phyloP scores from a whole-genome alignment of 2,329 filamentous ascomycete genomes.

The Achaetomium macrosporum region DNA sequence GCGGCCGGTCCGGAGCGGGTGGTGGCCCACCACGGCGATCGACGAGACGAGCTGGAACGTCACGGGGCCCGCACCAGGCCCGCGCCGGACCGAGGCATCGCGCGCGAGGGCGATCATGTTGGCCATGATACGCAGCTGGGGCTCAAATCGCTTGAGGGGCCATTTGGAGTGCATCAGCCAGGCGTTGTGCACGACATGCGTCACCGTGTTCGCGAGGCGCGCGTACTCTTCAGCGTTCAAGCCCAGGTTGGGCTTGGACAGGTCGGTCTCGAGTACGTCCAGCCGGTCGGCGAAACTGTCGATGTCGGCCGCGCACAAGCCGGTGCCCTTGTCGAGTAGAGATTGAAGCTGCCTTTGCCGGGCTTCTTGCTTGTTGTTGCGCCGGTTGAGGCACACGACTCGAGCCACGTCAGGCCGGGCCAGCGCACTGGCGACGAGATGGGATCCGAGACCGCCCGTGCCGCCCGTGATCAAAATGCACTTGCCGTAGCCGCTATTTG shows the following conservation, averaged over 20 bases:
- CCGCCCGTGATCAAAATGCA: slow-evolving; percentile 35
- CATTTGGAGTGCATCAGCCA: slow-evolving; percentile 44
- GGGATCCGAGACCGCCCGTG: slow-evolving; percentile 34
- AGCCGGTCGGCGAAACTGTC: slow-evolving; percentile 36
- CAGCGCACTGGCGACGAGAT: slow-evolving; percentile 31
- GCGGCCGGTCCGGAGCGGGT: slow-evolving; percentile 2
- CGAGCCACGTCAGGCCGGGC: slow-evolving; percentile 22
- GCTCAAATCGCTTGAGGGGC: slow-evolving; percentile 34
- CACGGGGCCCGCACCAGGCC: slow-evolving; percentile 10
- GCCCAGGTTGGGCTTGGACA: slow-evolving; percentile 37
- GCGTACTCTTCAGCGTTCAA: slow-evolving; percentile 35
- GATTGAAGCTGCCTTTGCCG: slow-evolving; percentile 29
- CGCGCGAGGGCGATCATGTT: slow-evolving; percentile 41
- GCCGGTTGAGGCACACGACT: slow-evolving; percentile 42
- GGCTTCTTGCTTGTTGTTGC: slow-evolving; percentile 18
- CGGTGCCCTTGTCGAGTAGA: slow-evolving; percentile 11
- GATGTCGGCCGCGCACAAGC: neutral
- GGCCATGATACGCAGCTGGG: slow-evolving; percentile 41
- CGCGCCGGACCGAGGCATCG: neutral
- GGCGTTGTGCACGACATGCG: slow-evolving; percentile 47
- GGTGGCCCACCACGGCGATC: slow-evolving; percentile 34
- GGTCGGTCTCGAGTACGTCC: slow-evolving; percentile 36
- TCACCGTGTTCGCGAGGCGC: slow-evolving; percentile 33
- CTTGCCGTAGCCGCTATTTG: neutral
- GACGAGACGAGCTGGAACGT: slow-evolving; percentile 41